Conservation (phyloP, 176 grass and related monocot genomes). For the Luzula sylvatica region DNA sequence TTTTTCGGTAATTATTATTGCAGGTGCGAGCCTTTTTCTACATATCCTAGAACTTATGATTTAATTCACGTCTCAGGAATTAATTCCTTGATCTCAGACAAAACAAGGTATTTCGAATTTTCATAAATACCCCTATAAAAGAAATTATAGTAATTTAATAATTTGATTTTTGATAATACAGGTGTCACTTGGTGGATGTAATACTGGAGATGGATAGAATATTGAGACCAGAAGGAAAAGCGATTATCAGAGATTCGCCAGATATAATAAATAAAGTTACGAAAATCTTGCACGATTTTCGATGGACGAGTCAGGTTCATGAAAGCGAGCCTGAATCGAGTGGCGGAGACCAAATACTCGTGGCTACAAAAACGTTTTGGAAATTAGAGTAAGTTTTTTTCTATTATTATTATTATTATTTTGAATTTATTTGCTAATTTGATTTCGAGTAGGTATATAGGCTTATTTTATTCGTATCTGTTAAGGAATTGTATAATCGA, state of each 20-base stretch:
- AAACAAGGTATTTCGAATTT: too few species aligned
- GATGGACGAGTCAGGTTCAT: slow-evolving; percentile 56
- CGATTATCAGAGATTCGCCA: slow-evolving; percentile 45
- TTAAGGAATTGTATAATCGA: slow-evolving; percentile 15
- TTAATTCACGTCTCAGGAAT: slow-evolving; percentile 81
- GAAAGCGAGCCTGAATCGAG: slow-evolving; percentile 52
- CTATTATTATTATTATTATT: slow-evolving; percentile 17
- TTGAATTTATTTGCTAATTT: slow-evolving; percentile 16
- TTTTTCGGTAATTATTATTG: slow-evolving; percentile 13
- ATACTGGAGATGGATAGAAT: slow-evolving; percentile 99
- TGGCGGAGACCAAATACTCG: slow-evolving; percentile 59
- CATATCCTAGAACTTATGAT: slow-evolving; percentile 91
- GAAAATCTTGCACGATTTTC: slow-evolving; percentile 45
- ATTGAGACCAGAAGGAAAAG: slow-evolving; percentile 73
- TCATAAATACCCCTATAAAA: too few species aligned
- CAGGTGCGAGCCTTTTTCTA: slow-evolving; percentile 95
- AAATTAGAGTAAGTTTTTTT: slow-evolving; percentile 32
- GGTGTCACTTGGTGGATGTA: slow-evolving; percentile 81
- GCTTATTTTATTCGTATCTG: slow-evolving; percentile 1
- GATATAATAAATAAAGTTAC: slow-evolving; percentile 52
- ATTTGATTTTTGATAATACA: slow-evolving; percentile 13
- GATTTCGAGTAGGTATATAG: slow-evolving; percentile 15
- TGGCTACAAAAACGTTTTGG: slow-evolving; percentile 79
- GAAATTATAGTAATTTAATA: not conserved
- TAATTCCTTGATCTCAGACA: slow-evolving; percentile 36